Conservation (phyloP, 1,139 yeast genomes). For the Pichia sp. region DNA sequence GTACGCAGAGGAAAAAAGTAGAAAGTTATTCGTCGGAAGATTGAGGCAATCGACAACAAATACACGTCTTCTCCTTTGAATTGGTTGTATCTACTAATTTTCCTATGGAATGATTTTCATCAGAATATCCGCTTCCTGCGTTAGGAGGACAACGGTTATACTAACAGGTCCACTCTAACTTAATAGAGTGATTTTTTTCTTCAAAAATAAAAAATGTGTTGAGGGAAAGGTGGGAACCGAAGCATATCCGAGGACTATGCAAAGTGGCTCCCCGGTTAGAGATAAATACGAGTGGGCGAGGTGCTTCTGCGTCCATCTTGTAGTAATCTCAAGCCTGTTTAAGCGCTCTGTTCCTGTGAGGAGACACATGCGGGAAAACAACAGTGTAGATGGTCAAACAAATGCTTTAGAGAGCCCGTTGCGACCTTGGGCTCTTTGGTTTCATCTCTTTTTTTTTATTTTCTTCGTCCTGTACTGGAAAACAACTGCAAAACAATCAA, state of each 20-base stretch:
- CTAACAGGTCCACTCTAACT: constrained; percentile 11
- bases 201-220: neutral
- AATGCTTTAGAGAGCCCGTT: constrained; percentile 9
- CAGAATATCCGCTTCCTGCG: constrained; percentile 20
- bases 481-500: neutral
- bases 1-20: constrained; percentile 33
- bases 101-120: constrained; percentile 34
- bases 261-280: constrained; percentile 21
- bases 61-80: constrained; percentile 13
- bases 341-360: neutral
- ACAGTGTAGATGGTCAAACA: constrained; percentile 20
- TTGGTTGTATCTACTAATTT: constrained; percentile 17
- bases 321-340: constrained; percentile 27
- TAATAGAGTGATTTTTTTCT: constrained; percentile 4
- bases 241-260: constrained; percentile 24
- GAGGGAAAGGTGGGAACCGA: neutral
- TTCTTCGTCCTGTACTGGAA: neutral
- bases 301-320: constrained; percentile 20
- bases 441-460: neutral
- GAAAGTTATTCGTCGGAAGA: constrained; percentile 14
- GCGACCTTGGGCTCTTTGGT: constrained; percentile 7
- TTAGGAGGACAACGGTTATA: neutral
- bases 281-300: constrained; percentile 29
- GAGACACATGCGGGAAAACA: neutral
- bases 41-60: constrained; percentile 8